phyloP scores from a whole-genome alignment of 2,329 filamentous ascomycete species.

The Tolypocladium capitatum region DNA sequence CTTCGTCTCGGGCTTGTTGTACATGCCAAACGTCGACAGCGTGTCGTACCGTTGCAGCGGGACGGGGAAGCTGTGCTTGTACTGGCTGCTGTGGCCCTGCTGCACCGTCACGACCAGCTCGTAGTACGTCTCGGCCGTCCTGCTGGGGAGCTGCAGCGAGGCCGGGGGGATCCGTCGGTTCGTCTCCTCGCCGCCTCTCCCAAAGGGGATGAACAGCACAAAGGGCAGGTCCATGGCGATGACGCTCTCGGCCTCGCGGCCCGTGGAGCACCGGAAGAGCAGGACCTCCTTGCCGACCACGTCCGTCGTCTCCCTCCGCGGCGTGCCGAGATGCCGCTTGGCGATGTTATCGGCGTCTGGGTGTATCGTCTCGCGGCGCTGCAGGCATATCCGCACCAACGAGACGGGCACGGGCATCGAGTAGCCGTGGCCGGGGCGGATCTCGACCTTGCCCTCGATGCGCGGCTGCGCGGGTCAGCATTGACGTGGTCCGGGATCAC shows the following conservation, averaged over 20 bases:
- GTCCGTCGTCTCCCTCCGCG: conserved; percentile 80
- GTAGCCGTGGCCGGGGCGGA: conserved; percentile 71
- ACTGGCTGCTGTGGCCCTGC: conserved; percentile 74
- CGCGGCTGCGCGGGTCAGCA: conserved; percentile 50
- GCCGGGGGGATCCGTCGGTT: conserved; percentile 85
- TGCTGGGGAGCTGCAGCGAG: conserved; percentile 76
- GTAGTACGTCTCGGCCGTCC: conserved; percentile 94
- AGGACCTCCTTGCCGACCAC: conserved; percentile 93
- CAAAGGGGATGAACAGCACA: conserved; percentile 92
- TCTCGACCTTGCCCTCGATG: conserved; percentile 96
- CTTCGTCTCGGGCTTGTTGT: conserved; percentile 85
- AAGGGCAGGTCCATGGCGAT: conserved; percentile 96
- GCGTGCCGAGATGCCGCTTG: conserved; percentile 81
- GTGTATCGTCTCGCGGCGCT: conserved; percentile 90
- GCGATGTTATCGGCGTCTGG: conserved; percentile 88
- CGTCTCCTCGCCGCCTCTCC: conserved; percentile 77
- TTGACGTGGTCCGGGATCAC: neutral
- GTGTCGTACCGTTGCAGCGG: conserved; percentile 91
- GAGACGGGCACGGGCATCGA: conserved; percentile 85
- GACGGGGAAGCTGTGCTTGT: conserved; percentile 82
- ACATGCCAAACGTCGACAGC: conserved; percentile 97
- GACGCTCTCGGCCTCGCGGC: conserved; percentile 75
- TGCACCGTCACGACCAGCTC: conserved; percentile 94
- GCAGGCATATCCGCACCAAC: conserved; percentile 85
- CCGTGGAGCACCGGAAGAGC: conserved; percentile 72